Conservation (phyloP, 1,139 yeast species). For the Lodderomyces oxycetoniae region DNA sequence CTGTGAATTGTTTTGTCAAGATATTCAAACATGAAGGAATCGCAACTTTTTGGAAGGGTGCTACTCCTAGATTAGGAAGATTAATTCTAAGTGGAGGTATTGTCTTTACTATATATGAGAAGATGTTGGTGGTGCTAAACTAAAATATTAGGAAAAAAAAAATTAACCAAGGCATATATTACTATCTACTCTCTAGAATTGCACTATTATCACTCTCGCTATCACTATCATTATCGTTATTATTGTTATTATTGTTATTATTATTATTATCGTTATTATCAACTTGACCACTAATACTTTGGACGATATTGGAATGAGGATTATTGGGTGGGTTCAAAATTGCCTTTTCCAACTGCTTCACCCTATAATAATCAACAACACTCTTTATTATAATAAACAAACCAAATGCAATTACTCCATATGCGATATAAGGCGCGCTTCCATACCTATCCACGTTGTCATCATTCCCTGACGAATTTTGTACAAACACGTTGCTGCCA, state of each 20-base stretch:
- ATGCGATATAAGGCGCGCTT: conserved; percentile 47
- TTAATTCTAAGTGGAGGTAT: conserved; percentile 91
- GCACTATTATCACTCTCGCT: not conserved
- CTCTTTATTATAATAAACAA: conserved; percentile 62
- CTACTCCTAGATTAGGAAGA: conserved; percentile 93
- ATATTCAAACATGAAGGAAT: conserved; percentile 89
- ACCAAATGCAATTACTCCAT: conserved; percentile 65
- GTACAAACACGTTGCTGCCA: conserved; percentile 27
- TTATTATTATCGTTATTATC: conserved; percentile 6
- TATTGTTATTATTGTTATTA: not conserved
- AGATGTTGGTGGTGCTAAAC: conserved; percentile 59
- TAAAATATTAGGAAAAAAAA: not conserved
- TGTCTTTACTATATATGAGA: conserved; percentile 90
- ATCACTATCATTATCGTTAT: not conserved
- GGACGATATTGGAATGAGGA: conserved; percentile 1
- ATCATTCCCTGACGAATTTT: conserved; percentile 11
- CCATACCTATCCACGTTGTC: conserved; percentile 8
- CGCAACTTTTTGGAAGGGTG: conserved; percentile 94
- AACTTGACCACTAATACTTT: conserved; percentile 6
- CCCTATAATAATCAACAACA: conserved; percentile 63
- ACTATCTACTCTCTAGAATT: not conserved
- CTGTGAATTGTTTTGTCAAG: conserved; percentile 73
- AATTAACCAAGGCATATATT: not conserved
- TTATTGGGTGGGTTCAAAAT: conserved; percentile 36
- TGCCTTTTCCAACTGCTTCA: conserved; percentile 68